phyloP scores from a whole-genome alignment of 2,329 filamentous ascomycete species.

The Apiospora malaysiana region DNA sequence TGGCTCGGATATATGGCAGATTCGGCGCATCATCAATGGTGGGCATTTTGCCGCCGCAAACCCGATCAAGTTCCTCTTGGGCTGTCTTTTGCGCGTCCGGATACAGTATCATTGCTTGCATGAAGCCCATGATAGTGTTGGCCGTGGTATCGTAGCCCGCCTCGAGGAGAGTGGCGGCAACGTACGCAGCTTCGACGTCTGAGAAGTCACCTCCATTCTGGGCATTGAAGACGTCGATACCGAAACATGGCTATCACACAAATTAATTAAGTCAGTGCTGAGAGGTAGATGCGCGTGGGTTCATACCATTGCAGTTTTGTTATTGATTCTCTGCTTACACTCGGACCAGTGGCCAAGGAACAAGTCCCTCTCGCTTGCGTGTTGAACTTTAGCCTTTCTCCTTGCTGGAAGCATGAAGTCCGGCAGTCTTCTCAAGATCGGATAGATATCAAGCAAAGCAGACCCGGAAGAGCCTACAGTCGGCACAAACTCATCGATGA shows the following conservation, averaged over 20 bases:
- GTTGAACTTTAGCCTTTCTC: slow-evolving; percentile 47
- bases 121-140: slow-evolving; percentile 51
- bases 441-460: slow-evolving; percentile 52
- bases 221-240: slow-evolving; percentile 32
- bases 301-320: slow-evolving; percentile 36
- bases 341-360: slow-evolving; percentile 46
- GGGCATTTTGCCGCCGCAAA: slow-evolving; percentile 57
- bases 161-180: slow-evolving; percentile 34
- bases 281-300: not conserved
- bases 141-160: slow-evolving; percentile 50
- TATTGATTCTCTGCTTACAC: slow-evolving; percentile 42
- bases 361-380: slow-evolving; percentile 48
- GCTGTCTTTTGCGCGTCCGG: slow-evolving; percentile 54
- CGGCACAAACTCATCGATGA: slow-evolving; percentile 41
- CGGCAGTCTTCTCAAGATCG: slow-evolving; percentile 50
- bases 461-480: slow-evolving; percentile 36
- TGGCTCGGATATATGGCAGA: slow-evolving; percentile 58
- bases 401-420: slow-evolving; percentile 46
- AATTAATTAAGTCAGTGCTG: not conserved
- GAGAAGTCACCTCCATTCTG: slow-evolving; percentile 39
- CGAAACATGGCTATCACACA: slow-evolving; percentile 32
- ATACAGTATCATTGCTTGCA: slow-evolving; percentile 54
- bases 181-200: slow-evolving; percentile 42
- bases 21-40: slow-evolving; percentile 52
- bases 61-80: slow-evolving; percentile 60